phyloP scores from a whole-genome alignment of 495 filamentous ascomycete genomes.

The Neurospora africana region DNA sequence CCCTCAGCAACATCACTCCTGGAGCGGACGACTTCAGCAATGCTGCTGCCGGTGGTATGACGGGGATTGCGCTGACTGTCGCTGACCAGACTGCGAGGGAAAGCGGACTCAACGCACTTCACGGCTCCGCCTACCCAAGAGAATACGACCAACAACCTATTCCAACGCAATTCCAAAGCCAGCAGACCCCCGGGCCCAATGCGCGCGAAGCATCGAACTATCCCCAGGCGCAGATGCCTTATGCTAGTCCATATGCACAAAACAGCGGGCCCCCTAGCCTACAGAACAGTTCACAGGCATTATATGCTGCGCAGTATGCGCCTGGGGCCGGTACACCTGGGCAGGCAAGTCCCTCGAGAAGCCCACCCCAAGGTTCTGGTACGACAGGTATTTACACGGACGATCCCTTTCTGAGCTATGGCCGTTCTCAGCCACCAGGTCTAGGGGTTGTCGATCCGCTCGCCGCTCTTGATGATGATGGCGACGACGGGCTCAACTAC shows the following conservation, averaged over 20 bases:
- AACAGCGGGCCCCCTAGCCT: not conserved
- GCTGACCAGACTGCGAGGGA: slow-evolving; percentile 62
- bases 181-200: slow-evolving; percentile 7
- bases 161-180: slow-evolving; percentile 23
- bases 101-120: slow-evolving; percentile 61
- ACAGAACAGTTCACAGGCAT: slow-evolving; percentile 16
- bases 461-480: slow-evolving; percentile 66
- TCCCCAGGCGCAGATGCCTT: slow-evolving; percentile 10
- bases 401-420: slow-evolving; percentile 45
- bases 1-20: slow-evolving; percentile 51
- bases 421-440: slow-evolving; percentile 44
- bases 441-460: slow-evolving; percentile 60
- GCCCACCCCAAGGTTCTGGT: slow-evolving; percentile 5
- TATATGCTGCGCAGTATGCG: slow-evolving; percentile 6
- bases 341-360: slow-evolving; percentile 17
- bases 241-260: not conserved
- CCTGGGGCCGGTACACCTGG: slow-evolving; percentile 16
- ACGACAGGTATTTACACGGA: slow-evolving; percentile 22
- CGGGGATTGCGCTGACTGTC: slow-evolving; percentile 63
- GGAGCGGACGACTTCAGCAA: slow-evolving; percentile 68
- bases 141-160: slow-evolving; percentile 26
- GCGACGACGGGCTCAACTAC: slow-evolving; percentile 65
- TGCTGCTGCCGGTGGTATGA: slow-evolving; percentile 61
- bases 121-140: slow-evolving; percentile 34
- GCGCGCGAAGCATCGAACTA: slow-evolving; percentile 10